Evolutionary conservation across 306 rosid species (phyloP), one percentile per base, ranked within the genome.

Genomic region (Cicer arietinum): DNA sequence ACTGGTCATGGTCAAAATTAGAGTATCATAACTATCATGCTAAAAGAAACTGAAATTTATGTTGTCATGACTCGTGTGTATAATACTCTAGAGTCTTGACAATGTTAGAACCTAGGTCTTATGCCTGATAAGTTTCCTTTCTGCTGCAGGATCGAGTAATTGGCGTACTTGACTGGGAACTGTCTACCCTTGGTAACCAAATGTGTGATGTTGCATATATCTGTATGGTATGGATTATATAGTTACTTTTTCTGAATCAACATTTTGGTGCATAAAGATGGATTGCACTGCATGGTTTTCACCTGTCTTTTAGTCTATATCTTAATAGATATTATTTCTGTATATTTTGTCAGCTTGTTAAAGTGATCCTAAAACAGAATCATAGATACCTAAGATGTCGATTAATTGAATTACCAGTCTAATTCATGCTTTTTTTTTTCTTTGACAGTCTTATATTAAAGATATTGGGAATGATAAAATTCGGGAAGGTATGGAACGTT

Each of bases 81-180:
- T 65, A 76, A 54, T 74, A 74, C 67, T 53, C 62, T 80, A 50
- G 76, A 79, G 58, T 74, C 35, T 72, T 52, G 69, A 30, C 41
- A 22, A 42, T 52, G 51, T 46, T 39, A 37, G 43, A 67, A 40
- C 62, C 79, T 64, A 61, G 54, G 69, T 70, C 54, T 61, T 79
- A 48, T 56, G 79, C 76, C 69, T 84, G 47, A 77, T 20, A 35
- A 74, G n/a, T 45, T 73, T 75, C 68, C 10, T 72, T 76, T 66
- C 62, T 72, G 35, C 30, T 88, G 95, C 95, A 94, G 99, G 97
- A 94, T 84, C 88, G 92, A 67, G 99, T 94, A 53, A 89, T 94
- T 45, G 97, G 99, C 56, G 78, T 92, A 84, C 95, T 94, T 69
- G 99, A 94, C 80, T 94, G 99, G 99, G 99, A 94, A 85, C 77